phyloP scores from a whole-genome alignment of 140 eudicot genomes.

The Bidens hawaiensis region DNA sequence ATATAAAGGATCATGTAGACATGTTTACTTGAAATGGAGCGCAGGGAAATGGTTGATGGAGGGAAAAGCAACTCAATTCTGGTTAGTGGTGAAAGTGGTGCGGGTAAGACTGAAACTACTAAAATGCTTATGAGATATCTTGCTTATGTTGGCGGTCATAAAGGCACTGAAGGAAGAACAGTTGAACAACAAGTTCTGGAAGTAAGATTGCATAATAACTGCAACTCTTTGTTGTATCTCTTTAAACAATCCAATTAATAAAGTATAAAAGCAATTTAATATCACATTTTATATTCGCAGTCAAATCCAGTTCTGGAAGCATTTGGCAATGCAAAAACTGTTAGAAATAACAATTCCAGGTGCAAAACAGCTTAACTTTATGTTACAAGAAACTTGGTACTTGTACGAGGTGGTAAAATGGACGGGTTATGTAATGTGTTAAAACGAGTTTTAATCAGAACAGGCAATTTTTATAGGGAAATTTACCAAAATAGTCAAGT shows the following conservation, averaged over 20 bases:
- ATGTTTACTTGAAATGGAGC: conserved; percentile 32
- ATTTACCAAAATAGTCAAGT: too few relatives aligned
- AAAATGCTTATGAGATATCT: conserved; percentile 99
- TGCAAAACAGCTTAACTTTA: conserved; percentile 22
- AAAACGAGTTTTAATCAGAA: background rate
- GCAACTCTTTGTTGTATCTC: background rate
- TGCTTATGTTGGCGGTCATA: conserved; percentile 97
- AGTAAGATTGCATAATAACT: conserved; percentile 49
- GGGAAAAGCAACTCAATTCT: conserved; percentile 91
- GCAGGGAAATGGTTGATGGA: conserved; percentile 90
- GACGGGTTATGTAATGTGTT: background rate
- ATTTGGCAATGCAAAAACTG: conserved; percentile 98
- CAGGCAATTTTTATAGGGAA: background rate
- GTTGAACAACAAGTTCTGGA: conserved; percentile 98
- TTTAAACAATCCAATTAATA: background rate
- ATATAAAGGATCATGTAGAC: conserved; percentile 8
- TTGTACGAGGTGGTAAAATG: background rate
- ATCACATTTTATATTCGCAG: conserved; percentile 47
- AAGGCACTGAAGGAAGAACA: conserved; percentile 92
- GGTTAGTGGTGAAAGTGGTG: conserved; percentile 99
- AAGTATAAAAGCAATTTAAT: conserved; percentile 1
- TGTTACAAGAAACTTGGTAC: conserved; percentile 21
- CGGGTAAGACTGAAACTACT: conserved; percentile 98
- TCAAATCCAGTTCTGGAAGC: conserved; percentile 99
- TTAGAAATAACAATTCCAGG: conserved; percentile 98